These are phyloP conservation scores for Phytophthora colocasiae DNA, from an alignment of 352 stramenopile species.

Conservation along the genomic window DNA sequence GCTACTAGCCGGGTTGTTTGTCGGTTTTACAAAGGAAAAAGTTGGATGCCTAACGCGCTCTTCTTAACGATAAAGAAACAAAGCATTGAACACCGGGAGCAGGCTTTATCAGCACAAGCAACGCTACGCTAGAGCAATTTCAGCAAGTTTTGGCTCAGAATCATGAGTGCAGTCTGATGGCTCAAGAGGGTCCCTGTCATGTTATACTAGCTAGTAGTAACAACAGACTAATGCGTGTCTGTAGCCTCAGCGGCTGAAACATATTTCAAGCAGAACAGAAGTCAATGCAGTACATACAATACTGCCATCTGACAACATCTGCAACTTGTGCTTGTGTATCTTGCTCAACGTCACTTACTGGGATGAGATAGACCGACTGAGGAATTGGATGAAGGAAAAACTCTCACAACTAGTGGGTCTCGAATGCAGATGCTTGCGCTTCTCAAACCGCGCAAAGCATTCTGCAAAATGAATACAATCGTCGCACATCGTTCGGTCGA, in stretches of 20 bases:
- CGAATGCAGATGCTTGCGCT: constrained; percentile 48
- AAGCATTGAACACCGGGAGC: too few relatives aligned
- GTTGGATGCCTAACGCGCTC: too few relatives aligned
- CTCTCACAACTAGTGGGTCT: constrained; percentile 52
- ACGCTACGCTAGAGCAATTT: constrained; percentile 14
- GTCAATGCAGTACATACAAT: too few relatives aligned
- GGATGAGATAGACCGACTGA: constrained; percentile 2
- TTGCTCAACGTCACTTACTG: background rate
- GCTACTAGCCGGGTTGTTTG: too few relatives aligned
- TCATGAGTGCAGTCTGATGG: constrained; percentile 21
- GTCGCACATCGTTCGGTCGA: constrained; percentile 78
- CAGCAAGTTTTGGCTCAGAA: constrained; percentile 10
- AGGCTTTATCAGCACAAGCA: constrained; percentile 4
- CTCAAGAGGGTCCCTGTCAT: constrained; percentile 28
- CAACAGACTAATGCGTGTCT: too few relatives aligned
- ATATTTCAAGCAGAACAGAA: constrained; percentile 22
- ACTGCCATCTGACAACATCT: too few relatives aligned
- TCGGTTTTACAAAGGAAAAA: too few relatives aligned
- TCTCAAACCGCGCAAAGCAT: constrained; percentile 52
- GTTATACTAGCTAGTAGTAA: too few relatives aligned
- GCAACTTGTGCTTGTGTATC: background rate
- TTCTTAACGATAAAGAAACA: too few relatives aligned
- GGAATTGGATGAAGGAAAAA: constrained; percentile 47
- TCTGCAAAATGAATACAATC: constrained; percentile 77
- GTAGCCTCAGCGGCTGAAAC: constrained; percentile 30